Evolutionary conservation across 768 basidiomycete genomes (phyloP), one percentile per base, ranked within the genome.

Genomic region (Lentinula sp.): DNA sequence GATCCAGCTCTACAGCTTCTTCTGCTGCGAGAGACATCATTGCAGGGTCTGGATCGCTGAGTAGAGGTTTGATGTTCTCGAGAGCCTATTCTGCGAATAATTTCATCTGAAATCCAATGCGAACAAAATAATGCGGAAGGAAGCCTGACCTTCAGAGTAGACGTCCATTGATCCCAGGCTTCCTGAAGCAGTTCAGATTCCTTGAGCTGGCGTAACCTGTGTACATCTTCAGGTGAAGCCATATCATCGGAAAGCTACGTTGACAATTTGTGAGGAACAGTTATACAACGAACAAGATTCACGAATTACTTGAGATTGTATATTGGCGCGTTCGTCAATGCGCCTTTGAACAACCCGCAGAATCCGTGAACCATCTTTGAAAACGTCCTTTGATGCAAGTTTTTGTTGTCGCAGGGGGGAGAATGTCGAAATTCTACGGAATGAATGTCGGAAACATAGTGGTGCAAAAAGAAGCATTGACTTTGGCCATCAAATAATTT

Each of bases 41-140:
- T 2, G 81, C 74, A 1, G 85, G 80, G 67, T 96, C 95, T 0
- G 87, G 74, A 66, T 96, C 95, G 39, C 76, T 68, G 2, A 93
- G 81, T 0, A 93, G 81, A 0, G 79, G 69, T 2, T 75, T 68
- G 0, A 86, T 86, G 65, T 89, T 89, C 65, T 82, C 72, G 35
- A 92, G 74, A 49, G 85, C 81, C 89, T 93, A 78, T 56, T 40
- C 76, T 76, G 67, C 70, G 59, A 65, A 18, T 7, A 62, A 57
- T 55, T 64, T 57, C 55, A 55, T 13, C 50, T 28, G 51, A 48
- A 62, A n/a, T 60, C 58, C 60, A 40, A 49, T 48, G 46, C 15
- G 0, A 8, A 39, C 31, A 54, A 57, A 28, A 32, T 42, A 21
- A 11, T n/a, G 7, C 34, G 56, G 31, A 73, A 80, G 59, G 63